These are phyloP conservation scores for Rhododendron williamsianum DNA, from an alignment of 148 eudicot species.

Conservation along the genomic window DNA sequence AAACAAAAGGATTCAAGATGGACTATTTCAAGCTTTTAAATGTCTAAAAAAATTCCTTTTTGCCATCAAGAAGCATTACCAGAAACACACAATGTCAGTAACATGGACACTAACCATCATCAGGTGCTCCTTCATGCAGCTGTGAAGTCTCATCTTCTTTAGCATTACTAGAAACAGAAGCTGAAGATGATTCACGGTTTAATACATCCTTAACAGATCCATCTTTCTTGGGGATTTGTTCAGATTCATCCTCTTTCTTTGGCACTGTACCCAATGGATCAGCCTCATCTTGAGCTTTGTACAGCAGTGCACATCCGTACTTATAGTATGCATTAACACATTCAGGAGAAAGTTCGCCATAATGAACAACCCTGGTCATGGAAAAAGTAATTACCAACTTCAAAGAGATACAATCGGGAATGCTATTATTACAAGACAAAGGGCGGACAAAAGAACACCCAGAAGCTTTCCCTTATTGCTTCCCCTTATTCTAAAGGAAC, in stretches of 20 bases:
- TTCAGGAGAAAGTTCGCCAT: conserved; percentile 87
- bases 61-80: neutral
- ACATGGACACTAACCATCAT: conserved; percentile 39
- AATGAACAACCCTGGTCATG: conserved; percentile 53
- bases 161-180: conserved; percentile 49
- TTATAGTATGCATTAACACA: conserved; percentile 71
- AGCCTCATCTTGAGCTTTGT: conserved; percentile 95
- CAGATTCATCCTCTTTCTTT: conserved; percentile 67
- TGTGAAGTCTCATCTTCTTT: conserved; percentile 42
- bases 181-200: conserved; percentile 45
- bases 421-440: neutral
- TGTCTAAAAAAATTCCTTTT: neutral
- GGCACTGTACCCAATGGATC: conserved; percentile 78
- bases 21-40: neutral
- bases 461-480: conserved; percentile 8
- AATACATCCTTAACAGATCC: conserved; percentile 31
- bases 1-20: neutral
- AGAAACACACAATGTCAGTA: neutral
- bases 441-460: neutral
- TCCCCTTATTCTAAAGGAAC: conserved; percentile 2
- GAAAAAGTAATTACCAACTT: neutral
- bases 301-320: conserved; percentile 74
- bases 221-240: conserved; percentile 31
- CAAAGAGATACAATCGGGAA: neutral
- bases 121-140: conserved; percentile 28